Evolutionary conservation across 2,329 filamentous ascomycete species (phyloP).

Genomic region (Diaporthe velutina): DNA sequence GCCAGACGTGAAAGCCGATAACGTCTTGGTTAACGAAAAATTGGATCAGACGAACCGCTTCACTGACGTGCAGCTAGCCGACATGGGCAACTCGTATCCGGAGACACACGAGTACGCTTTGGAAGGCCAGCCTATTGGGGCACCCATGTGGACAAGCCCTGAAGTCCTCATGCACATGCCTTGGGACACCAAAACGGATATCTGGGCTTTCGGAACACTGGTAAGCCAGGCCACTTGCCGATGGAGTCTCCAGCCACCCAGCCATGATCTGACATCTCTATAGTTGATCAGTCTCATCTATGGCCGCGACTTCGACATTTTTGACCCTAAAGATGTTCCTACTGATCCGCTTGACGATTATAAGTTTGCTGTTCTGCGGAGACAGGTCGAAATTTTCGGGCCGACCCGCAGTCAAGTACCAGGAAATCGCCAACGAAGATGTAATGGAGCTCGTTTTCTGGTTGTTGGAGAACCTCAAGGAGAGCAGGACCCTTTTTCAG

Average conservation of each 20-base stretch:
- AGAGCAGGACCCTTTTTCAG: background rate
- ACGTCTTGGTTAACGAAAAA: background rate
- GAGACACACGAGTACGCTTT: background rate
- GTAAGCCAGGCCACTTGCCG: background rate
- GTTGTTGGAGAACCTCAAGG: constrained; percentile 10
- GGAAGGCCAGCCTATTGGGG: background rate
- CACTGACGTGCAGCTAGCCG: background rate
- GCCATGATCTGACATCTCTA: background rate
- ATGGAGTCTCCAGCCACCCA: background rate
- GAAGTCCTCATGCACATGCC: constrained; percentile 7
- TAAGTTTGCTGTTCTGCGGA: background rate
- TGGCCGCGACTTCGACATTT: constrained; percentile 4
- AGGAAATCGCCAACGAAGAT: background rate
- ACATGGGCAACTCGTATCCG: constrained; percentile 15
- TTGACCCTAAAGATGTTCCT: background rate
- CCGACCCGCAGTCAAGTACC: constrained; percentile 1
- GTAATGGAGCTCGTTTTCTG: constrained; percentile 7
- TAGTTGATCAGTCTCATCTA: constrained; percentile 13
- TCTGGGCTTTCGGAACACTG: constrained; percentile 14
- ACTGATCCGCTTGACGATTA: background rate
- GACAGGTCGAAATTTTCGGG: constrained; percentile 3
- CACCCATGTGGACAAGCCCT: constrained; percentile 7
- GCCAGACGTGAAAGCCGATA: constrained; percentile 4
- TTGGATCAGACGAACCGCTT: background rate
- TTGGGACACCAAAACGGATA: constrained; percentile 15